Conservation (phyloP, 2,329 filamentous ascomycete species). For the Alternaria viburni region DNA sequence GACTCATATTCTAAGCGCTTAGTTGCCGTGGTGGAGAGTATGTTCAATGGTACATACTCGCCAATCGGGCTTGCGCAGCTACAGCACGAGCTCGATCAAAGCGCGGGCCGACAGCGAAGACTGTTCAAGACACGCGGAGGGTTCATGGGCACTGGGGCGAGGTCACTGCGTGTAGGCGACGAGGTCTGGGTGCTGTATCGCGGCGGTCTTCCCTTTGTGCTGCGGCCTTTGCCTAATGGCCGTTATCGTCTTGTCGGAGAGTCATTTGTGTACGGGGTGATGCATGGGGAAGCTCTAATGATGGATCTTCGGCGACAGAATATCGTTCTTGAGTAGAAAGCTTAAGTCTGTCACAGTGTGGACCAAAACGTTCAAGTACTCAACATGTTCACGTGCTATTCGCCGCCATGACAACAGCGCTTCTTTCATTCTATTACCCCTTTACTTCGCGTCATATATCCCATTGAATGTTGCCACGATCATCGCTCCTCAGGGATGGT, state of each 20-base stretch:
- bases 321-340: constrained; percentile 18
- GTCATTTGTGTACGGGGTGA: constrained; percentile 33
- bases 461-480: neutral
- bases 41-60: constrained; percentile 38
- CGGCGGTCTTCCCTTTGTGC: constrained; percentile 22
- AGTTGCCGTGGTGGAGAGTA: constrained; percentile 23
- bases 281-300: constrained; percentile 28
- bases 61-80: constrained; percentile 34
- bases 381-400: neutral
- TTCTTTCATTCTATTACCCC: neutral
- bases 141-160: constrained; percentile 30
- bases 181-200: constrained; percentile 30
- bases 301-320: constrained; percentile 15
- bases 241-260: constrained; percentile 30
- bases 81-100: constrained; percentile 37
- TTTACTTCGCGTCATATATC: neutral
- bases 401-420: neutral
- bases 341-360: neutral
- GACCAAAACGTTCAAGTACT: neutral
- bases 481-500: neutral
- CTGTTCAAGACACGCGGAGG: constrained; percentile 28
- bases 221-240: constrained; percentile 21
- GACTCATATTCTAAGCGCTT: constrained; percentile 25
- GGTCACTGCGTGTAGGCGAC: constrained; percentile 25
- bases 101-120: constrained; percentile 26